Base-by-base conservation (phyloP, 2,329 filamentous ascomycete species). In the Colletotrichum scovillei region DNA sequence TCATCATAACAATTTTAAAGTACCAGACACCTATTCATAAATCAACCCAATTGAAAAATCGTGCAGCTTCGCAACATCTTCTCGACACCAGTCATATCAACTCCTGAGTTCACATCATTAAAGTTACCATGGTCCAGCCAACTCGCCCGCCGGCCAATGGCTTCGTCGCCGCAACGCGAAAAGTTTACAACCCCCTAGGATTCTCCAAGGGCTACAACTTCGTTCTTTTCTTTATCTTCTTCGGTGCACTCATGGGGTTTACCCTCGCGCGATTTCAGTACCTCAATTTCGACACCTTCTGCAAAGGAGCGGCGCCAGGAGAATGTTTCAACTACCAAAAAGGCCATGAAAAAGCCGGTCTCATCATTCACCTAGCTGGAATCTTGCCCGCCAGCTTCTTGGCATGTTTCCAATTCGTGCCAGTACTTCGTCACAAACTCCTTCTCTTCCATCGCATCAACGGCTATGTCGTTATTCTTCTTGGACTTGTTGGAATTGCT, bases 151-250 rank as follows among this genome's bases (percentile, higher is more conserved):
- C 72, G 2, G 68, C 74, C 24, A 78, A 75, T 30, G 67, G 72
- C 56, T 78, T 79, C 55, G 74, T 78, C 16, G 73, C 68, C n/a
- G 56, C 53, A 12, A 62, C 65, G 58, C 73, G 78, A 52, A 77
- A 75, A 46, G 60, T 88, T 28, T 88, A 87, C 77, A 81, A 82
- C 60, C 80, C 84, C 1, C 71, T 91, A 24, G 90, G 90, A 56
- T 92, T 92, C 81, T 78, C 81, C 5, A 88, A 88, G 75, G 84
- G 82, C 52, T 91, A 90, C 82, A 91, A 90, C 78, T 90, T 91
- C 75, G 75, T 82, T 30, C 82, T 92, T 1, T 91, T 86, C 79
- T 80, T 86, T 73, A 80, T 89, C 57, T 85, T 88, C 65, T 81
- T 78, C 53, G 86, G 86, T 2, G 81, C 82, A 1, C 77, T 89